A percentile compares a stretch with the other conserved stretches of the same genome.
Evolutionary conservation across 2,329 filamentous ascomycete species (phyloP).

Genomic region (Aspergillus sojae): DNA sequence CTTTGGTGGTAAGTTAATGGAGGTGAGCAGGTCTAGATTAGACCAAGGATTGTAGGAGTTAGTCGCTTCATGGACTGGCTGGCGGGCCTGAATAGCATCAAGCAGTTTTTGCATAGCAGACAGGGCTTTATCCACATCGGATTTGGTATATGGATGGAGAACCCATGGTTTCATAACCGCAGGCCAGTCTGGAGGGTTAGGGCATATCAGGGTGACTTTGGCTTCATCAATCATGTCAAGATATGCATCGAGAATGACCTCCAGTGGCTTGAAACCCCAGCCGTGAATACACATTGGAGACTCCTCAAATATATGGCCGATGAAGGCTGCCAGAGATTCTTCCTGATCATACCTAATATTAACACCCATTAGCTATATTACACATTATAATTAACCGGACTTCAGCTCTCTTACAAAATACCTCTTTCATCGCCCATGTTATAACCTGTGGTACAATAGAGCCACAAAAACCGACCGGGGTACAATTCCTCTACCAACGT

Average conservation of each 20-base stretch:
- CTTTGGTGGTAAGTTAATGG: not conserved
- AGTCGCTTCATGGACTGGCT: not conserved
- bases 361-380: not conserved
- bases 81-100: not conserved
- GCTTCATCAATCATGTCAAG: slow-evolving; percentile 11
- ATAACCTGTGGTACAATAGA: not conserved
- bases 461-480: not conserved
- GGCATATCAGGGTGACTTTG: not conserved
- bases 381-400: too few relatives aligned
- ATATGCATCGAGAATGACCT: slow-evolving; percentile 11
- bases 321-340: not conserved
- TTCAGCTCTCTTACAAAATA: not conserved
- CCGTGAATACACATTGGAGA: not conserved
- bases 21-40: not conserved
- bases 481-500: not conserved
- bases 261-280: slow-evolving; percentile 9
- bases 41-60: slow-evolving; percentile 1
- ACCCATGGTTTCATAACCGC: not conserved
- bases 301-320: not conserved
- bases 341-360: not conserved
- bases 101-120: not conserved
- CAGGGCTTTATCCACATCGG: not conserved
- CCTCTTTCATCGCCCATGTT: not conserved
- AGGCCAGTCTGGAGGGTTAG: not conserved
- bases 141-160: not conserved